phyloP scores from a whole-genome alignment of 495 filamentous ascomycete genomes.

The Xylaria acuta region DNA sequence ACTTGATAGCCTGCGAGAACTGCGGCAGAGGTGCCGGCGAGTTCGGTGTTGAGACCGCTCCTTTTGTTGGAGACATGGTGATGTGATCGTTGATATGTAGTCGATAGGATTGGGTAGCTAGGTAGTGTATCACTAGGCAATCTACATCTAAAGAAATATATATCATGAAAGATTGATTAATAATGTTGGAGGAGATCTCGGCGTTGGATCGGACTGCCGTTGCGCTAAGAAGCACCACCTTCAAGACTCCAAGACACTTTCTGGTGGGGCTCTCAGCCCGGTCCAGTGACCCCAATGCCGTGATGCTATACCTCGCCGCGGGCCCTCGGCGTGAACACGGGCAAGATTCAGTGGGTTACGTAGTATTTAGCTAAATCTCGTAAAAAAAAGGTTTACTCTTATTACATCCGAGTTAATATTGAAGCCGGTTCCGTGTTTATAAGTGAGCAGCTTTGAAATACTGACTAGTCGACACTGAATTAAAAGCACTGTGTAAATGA shows the following conservation, averaged over 20 bases:
- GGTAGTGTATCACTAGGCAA: background rate
- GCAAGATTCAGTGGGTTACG: background rate
- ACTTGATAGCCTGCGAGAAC: constrained; percentile 63
- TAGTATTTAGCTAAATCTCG: background rate
- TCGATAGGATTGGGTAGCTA: background rate
- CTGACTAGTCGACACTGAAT: background rate
- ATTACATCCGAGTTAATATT: background rate
- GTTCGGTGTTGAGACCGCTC: constrained; percentile 55
- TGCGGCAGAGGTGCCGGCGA: constrained; percentile 62
- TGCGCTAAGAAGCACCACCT: background rate
- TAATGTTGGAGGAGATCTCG: background rate
- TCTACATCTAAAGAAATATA: background rate
- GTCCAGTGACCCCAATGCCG: background rate
- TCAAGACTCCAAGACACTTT: background rate
- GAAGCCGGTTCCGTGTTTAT: background rate
- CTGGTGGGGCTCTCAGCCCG: background rate
- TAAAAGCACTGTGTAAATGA: background rate
- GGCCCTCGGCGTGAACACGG: background rate
- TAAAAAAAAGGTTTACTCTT: background rate
- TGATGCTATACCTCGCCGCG: no score
- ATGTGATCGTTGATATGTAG: background rate
- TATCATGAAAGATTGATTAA: background rate
- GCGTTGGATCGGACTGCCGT: background rate
- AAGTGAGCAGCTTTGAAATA: background rate
- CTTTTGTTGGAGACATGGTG: constrained; percentile 25